A percentile compares a stretch with the other conserved stretches of the same genome.
These are phyloP conservation scores for Juncus effusus DNA, from an alignment of 176 grass and related monocot species.

Conservation along the genomic window DNA sequence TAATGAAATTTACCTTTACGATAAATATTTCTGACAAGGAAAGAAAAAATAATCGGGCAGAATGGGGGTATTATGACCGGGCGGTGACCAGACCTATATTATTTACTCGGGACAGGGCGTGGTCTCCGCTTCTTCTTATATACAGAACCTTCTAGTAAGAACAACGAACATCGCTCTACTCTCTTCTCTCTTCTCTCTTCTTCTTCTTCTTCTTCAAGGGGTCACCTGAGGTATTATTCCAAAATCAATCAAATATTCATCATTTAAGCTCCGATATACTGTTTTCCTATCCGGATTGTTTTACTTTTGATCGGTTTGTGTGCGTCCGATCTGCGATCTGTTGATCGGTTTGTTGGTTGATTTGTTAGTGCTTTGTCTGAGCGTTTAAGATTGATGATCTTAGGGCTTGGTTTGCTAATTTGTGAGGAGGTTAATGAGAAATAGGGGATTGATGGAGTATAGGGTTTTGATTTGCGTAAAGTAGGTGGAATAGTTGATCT, in stretches of 20 bases:
- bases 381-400: not conserved
- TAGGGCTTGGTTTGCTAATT: not conserved
- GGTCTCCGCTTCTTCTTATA: no score
- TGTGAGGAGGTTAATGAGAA: not conserved
- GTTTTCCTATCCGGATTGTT: not conserved
- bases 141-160: conserved; percentile 42
- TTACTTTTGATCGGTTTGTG: not conserved
- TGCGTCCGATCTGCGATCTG: not conserved
- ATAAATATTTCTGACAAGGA: no score
- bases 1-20: no score
- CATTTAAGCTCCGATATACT: not conserved
- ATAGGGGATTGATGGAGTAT: not conserved
- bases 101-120: no score
- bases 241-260: not conserved
- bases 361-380: not conserved
- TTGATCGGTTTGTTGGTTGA: not conserved
- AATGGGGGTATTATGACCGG: no score
- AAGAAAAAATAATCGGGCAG: no score
- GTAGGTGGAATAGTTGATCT: no score
- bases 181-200: not conserved
- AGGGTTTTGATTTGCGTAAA: no score
- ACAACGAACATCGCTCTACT: no score
- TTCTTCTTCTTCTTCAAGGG: conserved; percentile 12
- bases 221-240: conserved; percentile 57
- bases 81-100: no score